Percentiles rank a stretch among this genome's conserved stretches.
These are phyloP conservation scores for Alternaria arborescens DNA, from an alignment of 2,329 filamentous ascomycete species.

Conservation along the genomic window DNA sequence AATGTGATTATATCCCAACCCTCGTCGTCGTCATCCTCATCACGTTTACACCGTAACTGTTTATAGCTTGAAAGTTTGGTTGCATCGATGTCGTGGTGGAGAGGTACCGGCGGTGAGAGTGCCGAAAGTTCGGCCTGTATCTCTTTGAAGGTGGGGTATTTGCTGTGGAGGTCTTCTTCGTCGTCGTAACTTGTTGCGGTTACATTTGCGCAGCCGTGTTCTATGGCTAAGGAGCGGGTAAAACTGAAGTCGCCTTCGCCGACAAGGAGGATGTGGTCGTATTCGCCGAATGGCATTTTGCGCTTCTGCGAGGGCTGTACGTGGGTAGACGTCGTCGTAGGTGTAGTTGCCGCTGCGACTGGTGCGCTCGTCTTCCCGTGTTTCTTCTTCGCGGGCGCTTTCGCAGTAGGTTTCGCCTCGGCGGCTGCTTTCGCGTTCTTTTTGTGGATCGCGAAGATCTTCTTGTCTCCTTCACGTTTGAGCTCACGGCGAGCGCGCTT, in stretches of 20 bases:
- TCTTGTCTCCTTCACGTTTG: conserved; percentile 44
- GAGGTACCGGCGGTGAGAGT: conserved; percentile 47
- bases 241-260: conserved; percentile 86
- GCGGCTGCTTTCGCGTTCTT: conserved; percentile 33
- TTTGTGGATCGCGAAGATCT: conserved; percentile 36
- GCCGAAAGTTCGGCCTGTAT: conserved; percentile 37
- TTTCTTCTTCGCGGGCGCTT: conserved; percentile 25
- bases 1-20: conserved; percentile 84
- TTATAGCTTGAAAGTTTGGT: conserved; percentile 58
- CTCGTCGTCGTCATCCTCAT: conserved; percentile 30
- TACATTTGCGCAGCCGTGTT: conserved; percentile 72
- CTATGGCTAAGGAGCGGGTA: conserved; percentile 69
- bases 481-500: conserved; percentile 45
- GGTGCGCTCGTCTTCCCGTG: conserved; percentile 18
- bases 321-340: conserved; percentile 20
- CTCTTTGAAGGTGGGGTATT: conserved; percentile 58
- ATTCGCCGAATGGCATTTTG: conserved; percentile 70
- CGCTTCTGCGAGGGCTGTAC: conserved; percentile 8
- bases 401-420: conserved; percentile 15
- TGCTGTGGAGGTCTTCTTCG: conserved; percentile 62
- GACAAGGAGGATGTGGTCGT: conserved; percentile 76
- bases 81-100: conserved; percentile 70
- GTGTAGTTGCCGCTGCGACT: conserved; percentile 11
- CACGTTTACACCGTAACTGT: conserved; percentile 29
- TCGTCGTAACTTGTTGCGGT: conserved; percentile 75